Base-by-base conservation (phyloP, 192 early-diverging fungal genomes). In the Backusella morwellensis region DNA sequence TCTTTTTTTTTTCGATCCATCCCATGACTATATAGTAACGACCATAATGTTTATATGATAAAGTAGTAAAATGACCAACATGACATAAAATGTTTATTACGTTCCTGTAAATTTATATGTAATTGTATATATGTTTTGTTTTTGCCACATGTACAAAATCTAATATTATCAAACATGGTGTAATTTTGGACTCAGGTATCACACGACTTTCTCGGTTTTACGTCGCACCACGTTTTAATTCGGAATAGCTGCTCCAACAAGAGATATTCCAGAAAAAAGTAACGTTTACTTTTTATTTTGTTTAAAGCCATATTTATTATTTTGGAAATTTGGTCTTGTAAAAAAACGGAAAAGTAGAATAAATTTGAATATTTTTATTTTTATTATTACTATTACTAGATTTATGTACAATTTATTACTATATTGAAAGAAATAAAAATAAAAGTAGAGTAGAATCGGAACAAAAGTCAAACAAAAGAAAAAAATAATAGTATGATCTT, bases 111-210 rank as follows among this genome's bases (percentile, higher is more conserved):
- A 26, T 21, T 59, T 59, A 59, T 9, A 59, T 56, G 11, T 56
- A 59, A 26, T 7, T 59, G 23, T 26, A 26, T 59, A 26, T 26
- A 59, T 63, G 21, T 63, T 56, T 63, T 63, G 68, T 21, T 70
- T 40, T 12, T 70, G 68, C 68, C 68, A 70, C 68, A 70, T 38
- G 68, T 70, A 70, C 56, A 63, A 23, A 29, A 63, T 63, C 56
- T 63, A 63, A 63, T 63, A 63, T 63, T 63, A 63, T 63, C 19
- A 63, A 63, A 63, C 56, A 63, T 63, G 56, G 23, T 63, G 56
- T 26, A 63, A 21, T 63, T 63, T 70, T 70, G 68, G 68, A 70
- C 38, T 35, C 35, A 70, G 23, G 68, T 70, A 70, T 70, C 68
- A 70, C 68, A 35, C 35, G 68, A 70, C 68, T 12, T 68, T 68